A percentile compares a stretch with the other conserved stretches of the same genome.
These are phyloP conservation scores for Podospora conica DNA, from an alignment of 495 filamentous ascomycete genomes.

Conservation along the genomic window DNA sequence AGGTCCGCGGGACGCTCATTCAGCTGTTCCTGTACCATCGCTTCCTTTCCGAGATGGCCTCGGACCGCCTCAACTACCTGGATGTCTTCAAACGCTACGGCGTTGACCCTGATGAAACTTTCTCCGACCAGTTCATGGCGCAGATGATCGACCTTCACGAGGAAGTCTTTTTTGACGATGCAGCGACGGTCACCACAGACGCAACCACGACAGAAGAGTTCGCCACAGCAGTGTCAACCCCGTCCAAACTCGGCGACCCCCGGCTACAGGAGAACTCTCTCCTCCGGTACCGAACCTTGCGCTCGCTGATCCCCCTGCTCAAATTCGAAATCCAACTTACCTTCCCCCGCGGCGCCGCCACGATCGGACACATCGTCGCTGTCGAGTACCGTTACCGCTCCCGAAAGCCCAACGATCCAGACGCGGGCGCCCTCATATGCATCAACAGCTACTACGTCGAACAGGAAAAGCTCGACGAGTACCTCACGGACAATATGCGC, in stretches of 20 bases:
- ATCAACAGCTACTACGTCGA: conserved; percentile 66
- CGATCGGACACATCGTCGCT: conserved; percentile 51
- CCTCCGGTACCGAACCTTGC: conserved; percentile 32
- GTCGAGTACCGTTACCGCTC: conserved; percentile 54
- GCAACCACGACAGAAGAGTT: conserved; percentile 3
- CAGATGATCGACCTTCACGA: conserved; percentile 68
- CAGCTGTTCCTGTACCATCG: conserved; percentile 90
- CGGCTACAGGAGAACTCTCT: conserved; percentile 9
- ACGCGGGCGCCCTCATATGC: conserved; percentile 48
- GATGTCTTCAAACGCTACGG: conserved; percentile 62
- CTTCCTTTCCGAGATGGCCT: conserved; percentile 70
- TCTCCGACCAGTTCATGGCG: conserved; percentile 74
- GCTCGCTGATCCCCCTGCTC: conserved; percentile 34
- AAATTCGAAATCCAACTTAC: conserved; percentile 46
- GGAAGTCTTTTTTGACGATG: conserved; percentile 41
- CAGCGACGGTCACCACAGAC: conserved; percentile 16
- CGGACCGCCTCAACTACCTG: conserved; percentile 60
- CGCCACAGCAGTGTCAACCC: conserved; percentile 21
- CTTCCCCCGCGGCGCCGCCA: conserved; percentile 47
- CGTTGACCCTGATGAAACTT: conserved; percentile 55
- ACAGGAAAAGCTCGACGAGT: conserved; percentile 51
- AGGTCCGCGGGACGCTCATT: conserved; percentile 70
- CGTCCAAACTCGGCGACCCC: conserved; percentile 25
- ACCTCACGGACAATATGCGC: conserved; percentile 61
- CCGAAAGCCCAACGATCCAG: conserved; percentile 26